phyloP scores from a whole-genome alignment of 2,329 filamentous ascomycete genomes.

The Sporothrix phasma region DNA sequence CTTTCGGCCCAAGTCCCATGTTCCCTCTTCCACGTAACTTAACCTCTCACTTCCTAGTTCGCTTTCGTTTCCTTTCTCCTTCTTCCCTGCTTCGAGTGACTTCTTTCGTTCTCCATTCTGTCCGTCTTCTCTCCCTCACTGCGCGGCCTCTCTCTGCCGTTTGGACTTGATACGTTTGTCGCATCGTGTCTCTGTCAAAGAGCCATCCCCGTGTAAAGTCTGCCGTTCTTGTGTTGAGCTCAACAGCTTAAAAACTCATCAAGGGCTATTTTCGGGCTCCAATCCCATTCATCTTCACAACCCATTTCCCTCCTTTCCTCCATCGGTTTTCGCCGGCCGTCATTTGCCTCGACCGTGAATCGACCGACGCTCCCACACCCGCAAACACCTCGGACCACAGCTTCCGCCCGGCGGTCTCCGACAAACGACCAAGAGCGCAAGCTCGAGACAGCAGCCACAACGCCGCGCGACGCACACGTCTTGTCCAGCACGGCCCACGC shows the following conservation, averaged over 20 bases:
- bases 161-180: background rate
- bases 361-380: background rate
- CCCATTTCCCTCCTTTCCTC: background rate
- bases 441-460: background rate
- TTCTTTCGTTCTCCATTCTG: background rate
- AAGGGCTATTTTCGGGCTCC: background rate
- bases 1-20: background rate
- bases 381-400: background rate
- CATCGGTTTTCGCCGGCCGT: conserved; percentile 5
- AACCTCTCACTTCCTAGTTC: conserved; percentile 5
- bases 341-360: background rate
- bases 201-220: background rate
- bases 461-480: background rate
- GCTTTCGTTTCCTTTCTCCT: background rate
- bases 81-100: conserved; percentile 2
- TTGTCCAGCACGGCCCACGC: background rate
- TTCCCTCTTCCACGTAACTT: too few relatives aligned
- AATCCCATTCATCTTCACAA: background rate
- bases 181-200: background rate
- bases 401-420: background rate
- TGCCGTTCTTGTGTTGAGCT: background rate
- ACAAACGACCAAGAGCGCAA: background rate
- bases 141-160: background rate
- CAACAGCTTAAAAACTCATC: background rate
- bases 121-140: background rate